Evolutionary conservation across 2,329 filamentous ascomycete genomes (phyloP).

Genomic region (Verticillium albo-atrum): DNA sequence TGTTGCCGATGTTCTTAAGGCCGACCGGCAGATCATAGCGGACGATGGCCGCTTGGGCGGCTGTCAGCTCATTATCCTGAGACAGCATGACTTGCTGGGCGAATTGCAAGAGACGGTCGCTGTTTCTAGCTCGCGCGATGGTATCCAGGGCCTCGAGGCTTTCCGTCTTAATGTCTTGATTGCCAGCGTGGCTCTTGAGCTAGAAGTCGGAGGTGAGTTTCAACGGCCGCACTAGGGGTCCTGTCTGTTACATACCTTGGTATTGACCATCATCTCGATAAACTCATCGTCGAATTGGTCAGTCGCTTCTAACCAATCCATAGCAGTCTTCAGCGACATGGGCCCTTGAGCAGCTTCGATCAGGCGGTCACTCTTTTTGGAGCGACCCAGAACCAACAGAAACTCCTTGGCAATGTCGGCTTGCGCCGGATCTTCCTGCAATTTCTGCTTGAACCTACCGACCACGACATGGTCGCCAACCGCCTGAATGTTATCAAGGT

Average conservation of each 20-base stretch:
- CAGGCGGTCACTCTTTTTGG: not conserved
- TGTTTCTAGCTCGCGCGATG: constrained; percentile 4
- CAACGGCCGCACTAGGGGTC: not conserved
- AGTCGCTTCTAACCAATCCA: constrained; percentile 5
- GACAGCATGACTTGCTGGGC: not conserved
- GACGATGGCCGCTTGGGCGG: constrained; percentile 20
- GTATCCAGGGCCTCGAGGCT: constrained; percentile 6
- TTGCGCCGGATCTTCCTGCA: not conserved
- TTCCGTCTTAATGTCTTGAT: constrained; percentile 1
- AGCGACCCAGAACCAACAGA: not conserved
- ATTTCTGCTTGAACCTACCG: not conserved
- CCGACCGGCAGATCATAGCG: constrained; percentile 63
- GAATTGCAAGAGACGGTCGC: not conserved
- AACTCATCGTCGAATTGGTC: constrained; percentile 4
- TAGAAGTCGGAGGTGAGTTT: not conserved
- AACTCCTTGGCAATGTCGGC: not conserved
- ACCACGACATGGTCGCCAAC: not conserved
- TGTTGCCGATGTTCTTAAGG: constrained; percentile 91
- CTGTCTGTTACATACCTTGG: constrained; percentile 3
- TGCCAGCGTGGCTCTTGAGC: constrained; percentile 6
- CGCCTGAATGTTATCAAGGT: not conserved
- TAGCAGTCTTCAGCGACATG: not conserved
- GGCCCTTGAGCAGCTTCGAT: not conserved
- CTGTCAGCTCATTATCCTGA: not conserved
- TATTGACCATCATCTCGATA: constrained; percentile 6